Evolutionary conservation across 176 grass and related monocot genomes (phyloP).

Genomic region (Ensete ventricosum): DNA sequence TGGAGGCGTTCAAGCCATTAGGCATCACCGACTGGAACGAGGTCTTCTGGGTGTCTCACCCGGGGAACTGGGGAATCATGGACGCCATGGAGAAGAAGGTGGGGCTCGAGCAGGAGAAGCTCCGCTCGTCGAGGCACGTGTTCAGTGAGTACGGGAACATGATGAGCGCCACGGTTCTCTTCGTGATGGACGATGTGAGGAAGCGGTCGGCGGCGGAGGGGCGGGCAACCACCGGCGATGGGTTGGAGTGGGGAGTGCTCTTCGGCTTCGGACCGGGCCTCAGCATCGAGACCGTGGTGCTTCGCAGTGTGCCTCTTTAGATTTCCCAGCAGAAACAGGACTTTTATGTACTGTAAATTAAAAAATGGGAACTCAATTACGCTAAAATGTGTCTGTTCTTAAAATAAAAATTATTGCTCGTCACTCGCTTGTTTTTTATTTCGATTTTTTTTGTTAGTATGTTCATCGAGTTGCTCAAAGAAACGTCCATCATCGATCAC

Average conservation of each 20-base stretch:
- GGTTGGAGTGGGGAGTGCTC: background rate
- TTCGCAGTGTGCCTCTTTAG: background rate
- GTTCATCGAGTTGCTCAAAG: no score
- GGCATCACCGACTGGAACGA: constrained; percentile 2
- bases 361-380: no score
- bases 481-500: no score
- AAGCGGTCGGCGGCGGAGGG: background rate
- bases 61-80: constrained; percentile 1
- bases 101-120: no score
- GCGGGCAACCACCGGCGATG: background rate
- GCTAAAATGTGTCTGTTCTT: no score
- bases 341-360: no score
- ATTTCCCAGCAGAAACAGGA: no score
- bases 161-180: background rate
- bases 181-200: background rate
- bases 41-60: background rate
- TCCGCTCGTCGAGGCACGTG: no score
- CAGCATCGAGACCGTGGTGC: background rate
- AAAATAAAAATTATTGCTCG: no score
- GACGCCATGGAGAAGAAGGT: background rate
- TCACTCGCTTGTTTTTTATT: no score
- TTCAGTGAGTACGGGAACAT: background rate
- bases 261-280: background rate
- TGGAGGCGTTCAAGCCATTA: constrained; percentile 1
- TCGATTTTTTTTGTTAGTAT: no score